Evolutionary conservation across 2,329 filamentous ascomycete species (phyloP), one percentile per base, ranked within the genome.

Genomic region (Fonsecaea multimorphosa): DNA sequence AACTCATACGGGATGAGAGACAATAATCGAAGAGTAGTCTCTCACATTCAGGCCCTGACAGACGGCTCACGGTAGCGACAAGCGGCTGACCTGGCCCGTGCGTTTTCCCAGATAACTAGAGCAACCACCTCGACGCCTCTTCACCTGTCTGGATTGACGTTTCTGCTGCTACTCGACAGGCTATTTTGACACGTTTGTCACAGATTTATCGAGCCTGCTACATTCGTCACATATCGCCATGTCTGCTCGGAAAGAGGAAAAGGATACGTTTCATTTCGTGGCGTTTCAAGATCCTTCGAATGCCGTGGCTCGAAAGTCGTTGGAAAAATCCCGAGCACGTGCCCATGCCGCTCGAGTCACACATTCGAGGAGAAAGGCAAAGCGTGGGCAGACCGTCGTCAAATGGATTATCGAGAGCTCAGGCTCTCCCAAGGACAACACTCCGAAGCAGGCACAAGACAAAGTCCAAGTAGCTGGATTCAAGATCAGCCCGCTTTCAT

Each of bases 401-500:
- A 63, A 63, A 57, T 63, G 60, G 60, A 29, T 63, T n/a, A n/a
- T 40, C 12, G 60, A 46, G 36, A 9, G 19, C 8, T n/a, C 22
- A 16, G 38, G 44, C 12, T 49, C 60, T 57, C 60, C 14, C 2
- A 36, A 40, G 16, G n/a, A 36, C 6, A 24, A 31, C n/a, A 55
- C 51, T 44, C 44, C 58, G 31, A 19, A 40, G n/a, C 31, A 22
- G 27, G 44, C 34, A 8, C 19, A 55, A 40, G 29, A 57, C 38
- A 51, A 46, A 12, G 19, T 46, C 46, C 9, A 16, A 12, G 36
- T 27, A 27, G 12, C 56, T 27, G n/a, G 54, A 24, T 34, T 49
- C 57, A 46, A 46, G 14, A 55, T 60, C 32, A 66, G 59, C 29
- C 64, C 64, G 7, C 19, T 38, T n/a, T 66, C 64, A 24, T 38